A percentile compares a stretch with the other conserved stretches of the same genome.
phyloP scores from a whole-genome alignment of 768 basidiomycete species.

The Lactarius akahatsu region DNA sequence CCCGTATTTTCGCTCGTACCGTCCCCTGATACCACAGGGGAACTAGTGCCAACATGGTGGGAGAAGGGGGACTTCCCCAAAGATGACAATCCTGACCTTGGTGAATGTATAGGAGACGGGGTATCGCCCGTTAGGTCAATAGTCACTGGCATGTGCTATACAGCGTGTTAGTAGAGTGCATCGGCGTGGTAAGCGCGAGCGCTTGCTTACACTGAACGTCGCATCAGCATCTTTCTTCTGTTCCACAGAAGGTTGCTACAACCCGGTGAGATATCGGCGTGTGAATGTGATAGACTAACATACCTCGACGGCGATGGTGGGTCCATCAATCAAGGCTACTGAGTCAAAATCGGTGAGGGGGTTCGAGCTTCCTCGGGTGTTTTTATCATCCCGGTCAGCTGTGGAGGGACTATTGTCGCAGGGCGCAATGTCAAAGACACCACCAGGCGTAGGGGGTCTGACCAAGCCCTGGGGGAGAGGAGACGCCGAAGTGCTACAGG shows the following conservation, averaged over 20 bases:
- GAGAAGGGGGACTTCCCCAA: neutral
- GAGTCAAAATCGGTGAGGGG: neutral
- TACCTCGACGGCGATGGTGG: constrained; percentile 14
- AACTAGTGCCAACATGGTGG: neutral
- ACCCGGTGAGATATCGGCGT: neutral
- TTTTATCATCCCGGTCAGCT: neutral
- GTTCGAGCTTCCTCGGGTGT: constrained; percentile 8
- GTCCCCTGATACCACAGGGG: constrained; percentile 1
- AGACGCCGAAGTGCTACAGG: constrained; percentile 29
- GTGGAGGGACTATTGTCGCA: constrained; percentile 34
- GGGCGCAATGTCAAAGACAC: constrained; percentile 32
- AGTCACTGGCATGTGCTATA: constrained; percentile 6
- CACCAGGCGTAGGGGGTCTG: constrained; percentile 41
- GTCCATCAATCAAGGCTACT: constrained; percentile 8
- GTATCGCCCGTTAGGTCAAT: constrained; percentile 22
- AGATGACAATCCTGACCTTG: neutral
- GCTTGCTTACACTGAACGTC: neutral
- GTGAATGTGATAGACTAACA: neutral
- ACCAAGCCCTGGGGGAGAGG: constrained; percentile 28
- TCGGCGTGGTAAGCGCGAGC: too few relatives aligned
- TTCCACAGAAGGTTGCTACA: neutral
- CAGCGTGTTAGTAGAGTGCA: neutral
- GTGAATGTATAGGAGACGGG: constrained; percentile 5
- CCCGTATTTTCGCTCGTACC: constrained; percentile 2
- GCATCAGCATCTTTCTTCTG: neutral